Evolutionary conservation across 2,329 filamentous ascomycete species (phyloP).

Genomic region (Aspergillus latus): DNA sequence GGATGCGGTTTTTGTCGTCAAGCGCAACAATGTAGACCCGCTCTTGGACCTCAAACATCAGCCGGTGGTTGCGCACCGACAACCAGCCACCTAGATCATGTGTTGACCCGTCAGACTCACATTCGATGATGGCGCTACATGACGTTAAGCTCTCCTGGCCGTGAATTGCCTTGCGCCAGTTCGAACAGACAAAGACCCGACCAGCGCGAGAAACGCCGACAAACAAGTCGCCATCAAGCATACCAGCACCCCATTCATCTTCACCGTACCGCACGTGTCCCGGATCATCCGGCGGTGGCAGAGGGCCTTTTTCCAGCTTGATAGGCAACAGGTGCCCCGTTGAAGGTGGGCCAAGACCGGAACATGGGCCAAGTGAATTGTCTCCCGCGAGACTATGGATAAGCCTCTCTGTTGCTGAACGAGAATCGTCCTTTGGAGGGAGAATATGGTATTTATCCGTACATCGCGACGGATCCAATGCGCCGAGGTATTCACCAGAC

Average conservation of each 20-base stretch:
- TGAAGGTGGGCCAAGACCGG: conserved; percentile 21
- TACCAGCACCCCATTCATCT: conserved; percentile 51
- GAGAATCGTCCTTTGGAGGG: conserved; percentile 24
- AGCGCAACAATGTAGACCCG: conserved; percentile 46
- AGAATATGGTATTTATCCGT: conserved; percentile 37
- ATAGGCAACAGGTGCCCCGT: conserved; percentile 31
- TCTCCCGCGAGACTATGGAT: conserved; percentile 21
- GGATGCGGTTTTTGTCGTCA: conserved; percentile 34
- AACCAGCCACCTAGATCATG: conserved; percentile 52
- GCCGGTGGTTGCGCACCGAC: conserved; percentile 41
- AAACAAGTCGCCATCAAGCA: conserved; percentile 44
- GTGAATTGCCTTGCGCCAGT: conserved; percentile 44
- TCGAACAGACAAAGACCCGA: conserved; percentile 45
- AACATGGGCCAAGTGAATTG: conserved; percentile 23
- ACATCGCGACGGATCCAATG: conserved; percentile 37
- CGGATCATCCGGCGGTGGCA: conserved; percentile 24
- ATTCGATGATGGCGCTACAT: conserved; percentile 42
- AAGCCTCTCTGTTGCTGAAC: conserved; percentile 20
- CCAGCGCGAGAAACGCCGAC: conserved; percentile 47
- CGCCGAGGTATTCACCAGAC: conserved; percentile 40
- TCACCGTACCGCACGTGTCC: conserved; percentile 32
- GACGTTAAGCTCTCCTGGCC: conserved; percentile 26
- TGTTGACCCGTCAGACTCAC: conserved; percentile 40
- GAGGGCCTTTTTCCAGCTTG: conserved; percentile 27
- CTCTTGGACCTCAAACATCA: conserved; percentile 48